Conservation (phyloP, 129 eudicot genomes). For the Helianthus annuus region DNA sequence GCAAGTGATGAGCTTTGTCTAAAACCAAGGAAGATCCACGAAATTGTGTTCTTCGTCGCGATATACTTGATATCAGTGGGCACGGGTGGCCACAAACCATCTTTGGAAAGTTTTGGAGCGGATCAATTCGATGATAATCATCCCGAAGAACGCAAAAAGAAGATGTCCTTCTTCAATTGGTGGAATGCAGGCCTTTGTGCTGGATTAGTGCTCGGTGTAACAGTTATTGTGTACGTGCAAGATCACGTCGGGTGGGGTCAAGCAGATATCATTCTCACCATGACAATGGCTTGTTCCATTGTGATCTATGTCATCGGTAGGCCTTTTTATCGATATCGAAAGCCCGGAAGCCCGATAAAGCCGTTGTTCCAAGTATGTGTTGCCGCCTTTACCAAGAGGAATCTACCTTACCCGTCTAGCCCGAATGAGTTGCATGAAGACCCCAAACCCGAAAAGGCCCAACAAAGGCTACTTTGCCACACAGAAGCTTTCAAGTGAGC, state of each 20-base stretch:
- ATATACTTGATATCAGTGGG: constrained; percentile 70
- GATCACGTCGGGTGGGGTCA: constrained; percentile 72
- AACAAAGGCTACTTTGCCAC: constrained; percentile 59
- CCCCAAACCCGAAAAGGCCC: constrained; percentile 41
- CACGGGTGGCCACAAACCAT: constrained; percentile 89
- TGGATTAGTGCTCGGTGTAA: constrained; percentile 72
- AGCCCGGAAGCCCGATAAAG: constrained; percentile 59
- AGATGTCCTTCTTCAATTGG: constrained; percentile 89
- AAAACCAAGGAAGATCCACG: constrained; percentile 57
- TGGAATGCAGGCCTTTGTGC: constrained; percentile 70
- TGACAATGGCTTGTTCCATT: constrained; percentile 50
- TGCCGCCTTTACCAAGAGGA: constrained; percentile 64
- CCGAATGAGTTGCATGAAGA: constrained; percentile 53
- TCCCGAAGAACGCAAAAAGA: constrained; percentile 58
- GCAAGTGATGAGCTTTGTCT: constrained; percentile 40
- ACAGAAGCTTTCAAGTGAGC: constrained; percentile 65
- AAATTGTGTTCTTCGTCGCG: constrained; percentile 57
- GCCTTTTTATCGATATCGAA: constrained; percentile 63
- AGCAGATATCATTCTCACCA: constrained; percentile 57
- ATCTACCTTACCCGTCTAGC: constrained; percentile 55
- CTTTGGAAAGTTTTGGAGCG: constrained; percentile 89
- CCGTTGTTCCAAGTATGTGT: constrained; percentile 72
- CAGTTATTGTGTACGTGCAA: constrained; percentile 67
- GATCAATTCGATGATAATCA: constrained; percentile 87
- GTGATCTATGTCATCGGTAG: constrained; percentile 57